Evolutionary conservation across 2,329 filamentous ascomycete species (phyloP), one percentile per base, ranked within the genome.

Genomic region (Penicillium sp.): DNA sequence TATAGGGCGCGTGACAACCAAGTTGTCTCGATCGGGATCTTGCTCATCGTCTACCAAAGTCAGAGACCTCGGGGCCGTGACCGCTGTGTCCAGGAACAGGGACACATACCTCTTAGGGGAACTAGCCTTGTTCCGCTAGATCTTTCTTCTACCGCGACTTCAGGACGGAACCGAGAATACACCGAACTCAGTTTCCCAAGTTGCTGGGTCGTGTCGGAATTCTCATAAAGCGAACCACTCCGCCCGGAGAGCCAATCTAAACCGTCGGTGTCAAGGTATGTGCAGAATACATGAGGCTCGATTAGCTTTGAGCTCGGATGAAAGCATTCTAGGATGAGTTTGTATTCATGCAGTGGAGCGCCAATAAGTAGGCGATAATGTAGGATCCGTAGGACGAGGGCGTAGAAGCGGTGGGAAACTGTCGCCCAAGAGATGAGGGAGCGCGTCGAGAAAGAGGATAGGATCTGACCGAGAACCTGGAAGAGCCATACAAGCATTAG

Each of bases 271-370:
- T n/a, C n/a, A n/a, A 83, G 72, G 54, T 84, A 84, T 40, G 80
- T 74, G 67, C 87, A 90, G 62, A 78, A 77, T 12, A 88, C 75
- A 48, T 82, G 82, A 0, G 86, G 84, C 19, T 85, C 83, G 5
- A 78, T 82, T 43, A 85, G 73, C 65, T 83, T 84, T 21, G 78
- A 81, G 54, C 76, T 80, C 0, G 87, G 87, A 55, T 85, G 86
- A 61, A 85, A 90, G 65, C 85, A 87, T 70, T 91, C 86, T 35
- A 94, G 78, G 33, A 90, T 80, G 33, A 93, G 69, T 47, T 82
- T 79, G 61, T 87, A 80, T 33, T 81, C 77, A 32, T 77, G 69
- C 7, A 84, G 69, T 3, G 77, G 70, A 4, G 81, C 75, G 19
- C 81, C 79, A 19, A 76, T 66, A 41, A 83, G 69, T 2, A 88